Conservation (phyloP, 495 filamentous ascomycete genomes). For the Penicillium turbatum region DNA sequence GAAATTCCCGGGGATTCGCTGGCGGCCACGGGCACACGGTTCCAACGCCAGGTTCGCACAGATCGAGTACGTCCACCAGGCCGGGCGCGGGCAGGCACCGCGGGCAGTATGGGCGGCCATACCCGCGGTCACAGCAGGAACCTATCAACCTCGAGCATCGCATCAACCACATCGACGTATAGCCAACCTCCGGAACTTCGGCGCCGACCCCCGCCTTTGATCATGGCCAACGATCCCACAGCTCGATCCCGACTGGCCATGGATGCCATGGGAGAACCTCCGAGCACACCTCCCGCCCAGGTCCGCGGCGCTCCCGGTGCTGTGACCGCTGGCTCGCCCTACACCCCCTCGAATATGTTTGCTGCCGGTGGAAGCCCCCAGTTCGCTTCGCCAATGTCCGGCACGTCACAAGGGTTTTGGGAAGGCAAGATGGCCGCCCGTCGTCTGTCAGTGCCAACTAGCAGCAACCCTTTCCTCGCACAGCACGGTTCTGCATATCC, state of each 20-base stretch:
- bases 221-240: constrained; percentile 70
- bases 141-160: constrained; percentile 79
- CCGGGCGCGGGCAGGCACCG: constrained; percentile 71
- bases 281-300: constrained; percentile 47
- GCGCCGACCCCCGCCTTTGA: constrained; percentile 72
- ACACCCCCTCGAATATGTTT: constrained; percentile 55
- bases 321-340: constrained; percentile 64
- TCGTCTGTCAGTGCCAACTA: constrained; percentile 76
- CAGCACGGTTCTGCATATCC: constrained; percentile 54
- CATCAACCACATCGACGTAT: constrained; percentile 69
- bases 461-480: constrained; percentile 68
- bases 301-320: constrained; percentile 42
- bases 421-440: constrained; percentile 65
- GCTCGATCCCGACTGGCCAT: constrained; percentile 56
- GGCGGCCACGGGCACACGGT: constrained; percentile 87
- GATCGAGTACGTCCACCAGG: constrained; percentile 70
- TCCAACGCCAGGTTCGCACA: constrained; percentile 90
- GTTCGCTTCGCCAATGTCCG: constrained; percentile 66
- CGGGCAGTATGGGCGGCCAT: constrained; percentile 60
- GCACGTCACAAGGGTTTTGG: constrained; percentile 66
- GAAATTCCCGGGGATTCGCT: constrained; percentile 92
- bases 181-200: constrained; percentile 57
- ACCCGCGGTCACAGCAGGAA: constrained; percentile 77
- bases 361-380: constrained; percentile 70
- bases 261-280: constrained; percentile 52